Conservation (phyloP, 2,329 filamentous ascomycete species). For the Dothiorella sarmentorum region DNA sequence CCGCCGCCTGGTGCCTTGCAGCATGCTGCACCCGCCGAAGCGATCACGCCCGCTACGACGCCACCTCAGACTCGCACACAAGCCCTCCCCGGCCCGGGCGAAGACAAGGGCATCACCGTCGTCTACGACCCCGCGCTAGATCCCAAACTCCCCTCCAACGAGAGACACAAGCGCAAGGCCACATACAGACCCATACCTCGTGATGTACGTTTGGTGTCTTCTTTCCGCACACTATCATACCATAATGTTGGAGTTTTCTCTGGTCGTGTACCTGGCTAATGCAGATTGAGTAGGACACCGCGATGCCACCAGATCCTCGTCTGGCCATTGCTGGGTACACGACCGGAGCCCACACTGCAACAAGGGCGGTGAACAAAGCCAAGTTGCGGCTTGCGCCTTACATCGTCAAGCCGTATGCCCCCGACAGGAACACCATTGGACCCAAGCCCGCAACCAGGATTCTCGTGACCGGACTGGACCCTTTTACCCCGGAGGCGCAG, state of each 20-base stretch:
- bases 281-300: constrained; percentile 26
- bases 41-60: constrained; percentile 44
- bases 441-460: constrained; percentile 87
- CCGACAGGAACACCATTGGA: constrained; percentile 82
- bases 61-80: constrained; percentile 44
- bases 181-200: constrained; percentile 12
- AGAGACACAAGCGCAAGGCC: constrained; percentile 42
- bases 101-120: constrained; percentile 56
- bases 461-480: constrained; percentile 94
- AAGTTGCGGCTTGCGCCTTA: constrained; percentile 72
- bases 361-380: constrained; percentile 50
- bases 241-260: constrained; percentile 18
- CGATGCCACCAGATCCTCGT: constrained; percentile 77
- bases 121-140: constrained; percentile 63
- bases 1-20: constrained; percentile 29
- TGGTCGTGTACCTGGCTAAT: constrained; percentile 21
- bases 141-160: constrained; percentile 53
- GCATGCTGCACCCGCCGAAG: constrained; percentile 42
- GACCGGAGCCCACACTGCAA: constrained; percentile 38
- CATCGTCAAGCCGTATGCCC: constrained; percentile 74
- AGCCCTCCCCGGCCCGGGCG: constrained; percentile 50
- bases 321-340: constrained; percentile 63
- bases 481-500: constrained; percentile 74
- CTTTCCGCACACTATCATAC: constrained; percentile 15
- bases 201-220: constrained; percentile 19